Evolutionary conservation across 2,329 filamentous ascomycete genomes (phyloP).

Genomic region (Aureobasidium vineae): DNA sequence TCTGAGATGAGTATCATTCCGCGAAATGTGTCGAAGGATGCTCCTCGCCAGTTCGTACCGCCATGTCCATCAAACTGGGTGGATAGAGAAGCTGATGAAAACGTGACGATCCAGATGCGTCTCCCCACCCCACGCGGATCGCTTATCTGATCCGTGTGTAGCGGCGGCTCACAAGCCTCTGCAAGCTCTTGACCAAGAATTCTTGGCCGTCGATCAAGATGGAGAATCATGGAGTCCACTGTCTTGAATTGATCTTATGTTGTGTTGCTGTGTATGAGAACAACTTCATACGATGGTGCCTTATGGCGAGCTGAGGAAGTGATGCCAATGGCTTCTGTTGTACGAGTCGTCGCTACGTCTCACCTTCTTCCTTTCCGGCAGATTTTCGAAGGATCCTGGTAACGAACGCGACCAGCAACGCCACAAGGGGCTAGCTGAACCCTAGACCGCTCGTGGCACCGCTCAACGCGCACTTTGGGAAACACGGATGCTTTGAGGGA

Average conservation of each 20-base stretch:
- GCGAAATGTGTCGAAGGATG: neutral
- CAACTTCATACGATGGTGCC: neutral
- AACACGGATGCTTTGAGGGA: neutral
- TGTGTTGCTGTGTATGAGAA: too few relatives aligned
- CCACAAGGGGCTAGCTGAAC: constrained; percentile 10
- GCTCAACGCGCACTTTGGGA: neutral
- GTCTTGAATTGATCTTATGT: neutral
- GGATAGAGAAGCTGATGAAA: neutral
- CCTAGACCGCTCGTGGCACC: constrained; percentile 8
- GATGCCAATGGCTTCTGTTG: neutral
- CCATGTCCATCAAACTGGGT: neutral
- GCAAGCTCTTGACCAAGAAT: neutral
- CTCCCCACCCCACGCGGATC: neutral
- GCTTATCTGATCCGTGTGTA: constrained; percentile 20
- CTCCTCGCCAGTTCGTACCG: neutral
- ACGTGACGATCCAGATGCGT: constrained; percentile 7
- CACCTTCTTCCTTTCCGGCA: neutral
- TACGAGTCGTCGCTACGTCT: neutral
- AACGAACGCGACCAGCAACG: constrained; percentile 3
- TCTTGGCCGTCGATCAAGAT: constrained; percentile 14
- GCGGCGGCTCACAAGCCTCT: constrained; percentile 14
- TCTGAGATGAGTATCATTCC: neutral
- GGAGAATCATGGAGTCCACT: neutral
- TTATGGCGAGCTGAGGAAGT: too few relatives aligned
- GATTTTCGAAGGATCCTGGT: neutral